Evolutionary conservation across 306 rosid species (phyloP).

Genomic region (Gastrolobium bilobum): DNA sequence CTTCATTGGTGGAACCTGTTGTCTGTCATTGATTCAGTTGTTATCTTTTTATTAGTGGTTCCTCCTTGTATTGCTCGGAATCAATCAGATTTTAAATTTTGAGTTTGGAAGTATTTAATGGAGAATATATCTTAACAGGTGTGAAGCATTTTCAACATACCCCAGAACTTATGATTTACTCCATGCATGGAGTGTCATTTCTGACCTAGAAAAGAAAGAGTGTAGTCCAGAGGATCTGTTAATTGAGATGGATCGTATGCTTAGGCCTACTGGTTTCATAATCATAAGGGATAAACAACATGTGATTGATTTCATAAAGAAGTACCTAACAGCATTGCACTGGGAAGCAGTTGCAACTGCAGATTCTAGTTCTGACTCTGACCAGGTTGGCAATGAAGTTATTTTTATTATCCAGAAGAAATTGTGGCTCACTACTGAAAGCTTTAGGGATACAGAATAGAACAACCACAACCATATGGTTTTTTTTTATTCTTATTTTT

Average conservation of each 20-base stretch:
- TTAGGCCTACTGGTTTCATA: slow-evolving; percentile 86
- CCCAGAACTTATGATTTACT: slow-evolving; percentile 91
- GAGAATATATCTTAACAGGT: slow-evolving; percentile 58
- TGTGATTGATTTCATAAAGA: slow-evolving; percentile 77
- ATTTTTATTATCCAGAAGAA: slow-evolving; percentile 82
- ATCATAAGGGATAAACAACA: slow-evolving; percentile 76
- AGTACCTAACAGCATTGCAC: slow-evolving; percentile 76
- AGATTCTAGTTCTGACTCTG: slow-evolving; percentile 67
- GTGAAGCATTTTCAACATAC: slow-evolving; percentile 87
- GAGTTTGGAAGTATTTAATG: slow-evolving; percentile 38
- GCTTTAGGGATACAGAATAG: slow-evolving; percentile 74
- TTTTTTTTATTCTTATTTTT: not conserved
- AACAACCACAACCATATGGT: slow-evolving; percentile 44
- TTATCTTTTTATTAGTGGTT: not conserved
- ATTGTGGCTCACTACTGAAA: slow-evolving; percentile 79
- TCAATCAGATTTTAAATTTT: not conserved
- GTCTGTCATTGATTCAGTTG: slow-evolving; percentile 4
- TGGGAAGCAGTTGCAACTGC: slow-evolving; percentile 83
- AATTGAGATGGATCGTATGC: slow-evolving; percentile 89
- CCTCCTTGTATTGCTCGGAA: not conserved
- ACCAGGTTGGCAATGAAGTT: slow-evolving; percentile 66
- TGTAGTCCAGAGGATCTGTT: slow-evolving; percentile 81
- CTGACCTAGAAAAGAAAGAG: slow-evolving; percentile 73
- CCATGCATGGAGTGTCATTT: slow-evolving; percentile 84
- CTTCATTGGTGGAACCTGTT: not conserved